phyloP scores from a whole-genome alignment of 768 basidiomycete genomes.

The Termitomyces sp. region DNA sequence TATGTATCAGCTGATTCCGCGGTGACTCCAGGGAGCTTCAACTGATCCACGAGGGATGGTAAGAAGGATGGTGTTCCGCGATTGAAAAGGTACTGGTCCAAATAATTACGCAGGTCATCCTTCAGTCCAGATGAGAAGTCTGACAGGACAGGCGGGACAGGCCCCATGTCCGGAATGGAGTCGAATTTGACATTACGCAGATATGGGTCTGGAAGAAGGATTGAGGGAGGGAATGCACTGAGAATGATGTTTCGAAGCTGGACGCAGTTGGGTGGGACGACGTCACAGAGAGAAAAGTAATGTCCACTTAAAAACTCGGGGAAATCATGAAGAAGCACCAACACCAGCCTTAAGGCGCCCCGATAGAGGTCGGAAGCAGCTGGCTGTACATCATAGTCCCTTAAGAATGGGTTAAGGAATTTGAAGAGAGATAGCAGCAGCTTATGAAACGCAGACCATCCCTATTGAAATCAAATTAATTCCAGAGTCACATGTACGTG shows the following conservation, averaged over 20 bases:
- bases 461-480: slow-evolving; percentile 39
- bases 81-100: slow-evolving; percentile 85
- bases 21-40: slow-evolving; percentile 49
- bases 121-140: slow-evolving; percentile 87
- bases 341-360: slow-evolving; percentile 83
- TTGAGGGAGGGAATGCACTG: slow-evolving; percentile 85
- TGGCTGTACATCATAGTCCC: slow-evolving; percentile 72
- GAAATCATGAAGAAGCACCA: slow-evolving; percentile 97
- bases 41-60: slow-evolving; percentile 74
- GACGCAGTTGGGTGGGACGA: slow-evolving; percentile 88
- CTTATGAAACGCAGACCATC: slow-evolving; percentile 96
- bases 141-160: slow-evolving; percentile 86
- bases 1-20: slow-evolving; percentile 60
- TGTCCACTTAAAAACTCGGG: slow-evolving; percentile 97
- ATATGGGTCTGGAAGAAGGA: slow-evolving; percentile 84
- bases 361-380: slow-evolving; percentile 88
- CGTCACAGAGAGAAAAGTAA: slow-evolving; percentile 94
- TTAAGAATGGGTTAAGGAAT: slow-evolving; percentile 90
- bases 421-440: slow-evolving; percentile 91
- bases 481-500: neutral
- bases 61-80: slow-evolving; percentile 72
- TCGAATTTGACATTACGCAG: slow-evolving; percentile 74
- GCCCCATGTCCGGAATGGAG: slow-evolving; percentile 84
- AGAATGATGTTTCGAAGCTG: slow-evolving; percentile 97
- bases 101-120: slow-evolving; percentile 68